Conservation (phyloP, 2,329 filamentous ascomycete genomes). For the Colletotrichum simmondsii region DNA sequence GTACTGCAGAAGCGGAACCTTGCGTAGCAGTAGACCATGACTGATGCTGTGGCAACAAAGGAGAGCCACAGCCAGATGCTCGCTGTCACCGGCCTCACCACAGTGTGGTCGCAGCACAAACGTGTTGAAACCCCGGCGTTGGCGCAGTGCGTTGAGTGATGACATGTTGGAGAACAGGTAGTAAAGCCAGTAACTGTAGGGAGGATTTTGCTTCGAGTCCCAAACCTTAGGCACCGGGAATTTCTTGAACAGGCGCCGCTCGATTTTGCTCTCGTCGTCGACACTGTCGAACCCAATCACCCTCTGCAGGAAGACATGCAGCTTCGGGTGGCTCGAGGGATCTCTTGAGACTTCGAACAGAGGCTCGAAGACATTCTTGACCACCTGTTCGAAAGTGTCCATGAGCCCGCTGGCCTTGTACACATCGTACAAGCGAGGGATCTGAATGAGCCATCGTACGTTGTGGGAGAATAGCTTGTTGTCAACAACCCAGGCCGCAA, state of each 20-base stretch:
- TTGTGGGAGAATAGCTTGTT: constrained; percentile 99
- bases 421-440: constrained; percentile 93
- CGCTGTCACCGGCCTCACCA: constrained; percentile 95
- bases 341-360: constrained; percentile 94
- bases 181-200: constrained; percentile 99
- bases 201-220: constrained; percentile 94
- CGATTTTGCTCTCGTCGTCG: constrained; percentile 97
- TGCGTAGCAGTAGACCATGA: constrained; percentile 90
- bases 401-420: constrained; percentile 92
- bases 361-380: constrained; percentile 92
- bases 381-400: constrained; percentile 88
- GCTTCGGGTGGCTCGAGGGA: constrained; percentile 86
- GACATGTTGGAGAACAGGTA: constrained; percentile 95
- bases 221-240: constrained; percentile 91
- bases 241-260: constrained; percentile 93
- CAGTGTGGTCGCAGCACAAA: constrained; percentile 94
- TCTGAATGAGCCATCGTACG: constrained; percentile 95
- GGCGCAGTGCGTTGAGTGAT: constrained; percentile 91
- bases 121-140: constrained; percentile 93
- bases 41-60: constrained; percentile 97
- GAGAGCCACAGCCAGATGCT: constrained; percentile 91
- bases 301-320: constrained; percentile 93
- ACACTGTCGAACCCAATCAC: constrained; percentile 98
- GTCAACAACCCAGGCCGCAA: constrained; percentile 96
- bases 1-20: constrained; percentile 95